Base-by-base conservation (phyloP, 1,139 yeast species). In the Taphrina sp. region DNA sequence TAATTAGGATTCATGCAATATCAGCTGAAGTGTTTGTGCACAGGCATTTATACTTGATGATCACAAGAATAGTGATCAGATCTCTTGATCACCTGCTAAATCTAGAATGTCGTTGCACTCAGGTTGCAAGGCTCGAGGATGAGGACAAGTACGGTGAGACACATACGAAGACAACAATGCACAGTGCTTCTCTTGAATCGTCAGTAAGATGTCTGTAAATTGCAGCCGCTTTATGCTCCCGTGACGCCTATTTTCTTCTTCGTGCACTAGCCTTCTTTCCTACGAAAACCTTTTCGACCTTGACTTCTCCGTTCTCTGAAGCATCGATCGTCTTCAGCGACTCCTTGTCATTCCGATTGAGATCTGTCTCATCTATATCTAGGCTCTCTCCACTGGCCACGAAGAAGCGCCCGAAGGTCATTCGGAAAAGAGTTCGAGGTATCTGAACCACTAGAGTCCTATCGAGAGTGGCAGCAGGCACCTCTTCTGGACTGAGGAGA, bases 361-460 rank as follows among this genome's bases (percentile, higher is more conserved):
- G 22, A 22, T 43, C 19, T n/a, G 26, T 28, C 4, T 42, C 56
- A 28, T 43, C 56, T 24, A 49, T 20, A 17, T 39, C 46, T 7
- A 26, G 14, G 14, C 16, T 45, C 39, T 26, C 24, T 33, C 17
- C 56, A 8, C 51, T 44, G 7, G 36, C 22, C 14, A 37, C 41
- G 17, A 60, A 10, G n/a, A 38, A 47, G 8, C 60, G 49, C 3
- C 60, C 61, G 12, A 58, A 22, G n/a, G 61, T 53, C 37, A n/a
- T n/a, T 10, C 29, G 35, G 56, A 55, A 61, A 8, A 60, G 14
- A 46, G 57, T 66, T 3, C 66, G 68, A 1, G 82, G 82, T 2
- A 78, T 58, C 52, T 72, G 77, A 62, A 75, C 76, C 28, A 83
- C 64, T 23, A 83, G 62, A 1, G 85, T 74, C 59, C 85, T 88